These are phyloP conservation scores for Hygrocybe punicea DNA, from an alignment of 768 basidiomycete genomes.

Conservation along the genomic window DNA sequence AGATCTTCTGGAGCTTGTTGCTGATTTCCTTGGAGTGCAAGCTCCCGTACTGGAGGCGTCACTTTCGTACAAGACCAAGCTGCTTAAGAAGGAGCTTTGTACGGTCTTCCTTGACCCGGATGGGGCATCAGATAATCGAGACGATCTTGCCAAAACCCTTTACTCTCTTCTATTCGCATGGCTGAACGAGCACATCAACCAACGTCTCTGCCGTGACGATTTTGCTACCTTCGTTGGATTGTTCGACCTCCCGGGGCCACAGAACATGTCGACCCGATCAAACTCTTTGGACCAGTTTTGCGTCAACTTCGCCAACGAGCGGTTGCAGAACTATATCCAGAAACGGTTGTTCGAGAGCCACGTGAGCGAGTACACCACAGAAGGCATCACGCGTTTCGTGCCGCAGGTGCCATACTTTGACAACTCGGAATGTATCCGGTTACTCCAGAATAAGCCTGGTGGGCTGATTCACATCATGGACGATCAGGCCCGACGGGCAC, in stretches of 20 bases:
- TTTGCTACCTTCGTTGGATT: slow-evolving; percentile 90
- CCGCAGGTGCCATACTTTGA: slow-evolving; percentile 80
- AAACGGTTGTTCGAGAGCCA: slow-evolving; percentile 77
- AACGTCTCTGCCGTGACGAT: slow-evolving; percentile 90
- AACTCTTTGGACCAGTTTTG: slow-evolving; percentile 97
- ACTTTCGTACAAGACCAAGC: slow-evolving; percentile 86
- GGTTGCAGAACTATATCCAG: slow-evolving; percentile 79
- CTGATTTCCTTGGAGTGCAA: slow-evolving; percentile 88
- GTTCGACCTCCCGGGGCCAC: slow-evolving; percentile 90
- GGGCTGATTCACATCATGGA: slow-evolving; percentile 98
- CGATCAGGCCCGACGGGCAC: slow-evolving; percentile 82
- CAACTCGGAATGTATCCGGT: slow-evolving; percentile 83
- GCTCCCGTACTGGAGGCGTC: slow-evolving; percentile 69
- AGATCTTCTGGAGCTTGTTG: slow-evolving; percentile 76
- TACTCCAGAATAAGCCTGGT: slow-evolving; percentile 82
- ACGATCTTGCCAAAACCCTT: slow-evolving; percentile 89
- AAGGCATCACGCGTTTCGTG: slow-evolving; percentile 70
- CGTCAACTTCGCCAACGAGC: slow-evolving; percentile 95
- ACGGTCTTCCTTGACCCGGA: slow-evolving; percentile 95
- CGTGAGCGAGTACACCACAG: slow-evolving; percentile 76
- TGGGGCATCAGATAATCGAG: slow-evolving; percentile 87
- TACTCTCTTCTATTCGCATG: slow-evolving; percentile 95
- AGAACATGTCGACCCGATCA: slow-evolving; percentile 80
- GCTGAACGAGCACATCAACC: slow-evolving; percentile 95
- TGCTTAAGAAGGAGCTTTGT: slow-evolving; percentile 95